A percentile compares a stretch with the other conserved stretches of the same genome.
Conservation (phyloP, 2,329 filamentous ascomycete species). For the Ceratocystis destructans region DNA sequence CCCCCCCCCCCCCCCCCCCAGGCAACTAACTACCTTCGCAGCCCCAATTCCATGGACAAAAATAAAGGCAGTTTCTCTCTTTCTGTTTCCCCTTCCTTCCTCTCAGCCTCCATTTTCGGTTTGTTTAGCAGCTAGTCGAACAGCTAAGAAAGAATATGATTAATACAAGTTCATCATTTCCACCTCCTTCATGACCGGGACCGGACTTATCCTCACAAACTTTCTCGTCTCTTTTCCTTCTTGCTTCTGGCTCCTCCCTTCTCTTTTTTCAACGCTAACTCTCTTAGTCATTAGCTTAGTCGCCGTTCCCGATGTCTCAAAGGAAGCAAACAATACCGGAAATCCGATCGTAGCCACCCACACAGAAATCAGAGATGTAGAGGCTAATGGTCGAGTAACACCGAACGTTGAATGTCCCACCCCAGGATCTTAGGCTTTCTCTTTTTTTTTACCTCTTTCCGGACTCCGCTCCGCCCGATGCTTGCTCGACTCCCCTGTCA, state of each 20-base stretch:
- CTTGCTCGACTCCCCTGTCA: not conserved
- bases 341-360: not conserved
- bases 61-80: not conserved
- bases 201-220: not conserved
- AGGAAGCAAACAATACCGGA: constrained; percentile 6
- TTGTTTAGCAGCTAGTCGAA: not conserved
- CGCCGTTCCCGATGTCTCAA: constrained; percentile 1
- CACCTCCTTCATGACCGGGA: not conserved
- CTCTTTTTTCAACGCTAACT: not conserved
- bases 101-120: not conserved
- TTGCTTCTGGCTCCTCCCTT: not conserved
- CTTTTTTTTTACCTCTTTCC: not conserved
- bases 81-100: not conserved
- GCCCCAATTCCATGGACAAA: not conserved
- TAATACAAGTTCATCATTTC: not conserved
- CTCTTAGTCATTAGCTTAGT: not conserved
- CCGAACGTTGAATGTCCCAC: not conserved
- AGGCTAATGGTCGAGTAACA: constrained; percentile 1
- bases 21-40: not conserved
- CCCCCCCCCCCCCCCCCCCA: not conserved
- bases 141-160: not conserved
- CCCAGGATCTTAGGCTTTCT: not conserved
- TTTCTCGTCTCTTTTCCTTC: not conserved
- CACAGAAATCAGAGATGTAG: not conserved
- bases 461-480: not conserved